These are phyloP conservation scores for Gracilaria gracilis DNA, from an alignment of 23 red algal species.

Conservation along the genomic window DNA sequence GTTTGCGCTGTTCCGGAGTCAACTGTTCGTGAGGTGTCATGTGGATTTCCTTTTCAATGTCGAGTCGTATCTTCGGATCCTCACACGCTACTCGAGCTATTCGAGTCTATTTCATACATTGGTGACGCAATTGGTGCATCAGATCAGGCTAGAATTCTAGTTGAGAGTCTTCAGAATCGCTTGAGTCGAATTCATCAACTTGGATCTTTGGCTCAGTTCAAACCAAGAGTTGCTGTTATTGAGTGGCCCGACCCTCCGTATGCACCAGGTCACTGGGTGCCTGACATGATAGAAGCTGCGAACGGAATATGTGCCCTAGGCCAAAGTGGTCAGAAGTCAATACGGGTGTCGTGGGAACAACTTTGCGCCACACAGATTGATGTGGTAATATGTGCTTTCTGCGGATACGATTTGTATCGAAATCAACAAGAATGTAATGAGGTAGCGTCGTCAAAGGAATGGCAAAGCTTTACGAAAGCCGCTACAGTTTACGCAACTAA, in stretches of 20 bases:
- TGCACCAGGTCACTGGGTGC: conserved; percentile 66
- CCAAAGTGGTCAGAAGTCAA: conserved; percentile 41
- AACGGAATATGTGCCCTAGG: conserved; percentile 54
- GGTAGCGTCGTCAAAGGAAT: conserved; percentile 1
- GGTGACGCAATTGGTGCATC: conserved; percentile 33
- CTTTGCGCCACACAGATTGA: conserved; percentile 17
- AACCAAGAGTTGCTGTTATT: conserved; percentile 44
- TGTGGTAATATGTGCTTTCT: conserved; percentile 65
- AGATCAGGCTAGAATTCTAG: conserved; percentile 2
- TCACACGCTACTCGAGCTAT: conserved; percentile 44
- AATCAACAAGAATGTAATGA: conserved; percentile 46
- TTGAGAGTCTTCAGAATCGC: conserved; percentile 22
- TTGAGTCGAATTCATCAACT: conserved; percentile 23
- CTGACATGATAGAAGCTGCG: conserved; percentile 60
- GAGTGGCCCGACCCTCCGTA: conserved; percentile 75
- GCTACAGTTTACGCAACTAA: conserved; percentile 53
- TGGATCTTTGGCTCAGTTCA: not conserved
- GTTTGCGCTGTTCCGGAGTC: conserved; percentile 67
- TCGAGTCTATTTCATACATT: conserved; percentile 41
- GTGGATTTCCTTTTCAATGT: conserved; percentile 26
- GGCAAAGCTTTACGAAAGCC: conserved; percentile 13
- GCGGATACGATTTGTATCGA: conserved; percentile 50
- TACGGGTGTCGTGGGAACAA: conserved; percentile 40
- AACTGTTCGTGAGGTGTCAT: conserved; percentile 34
- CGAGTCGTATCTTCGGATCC: conserved; percentile 54